Evolutionary conservation across 2,329 filamentous ascomycete genomes (phyloP), one percentile per base, ranked within the genome.

Genomic region (Trichophyton benhamiae): DNA sequence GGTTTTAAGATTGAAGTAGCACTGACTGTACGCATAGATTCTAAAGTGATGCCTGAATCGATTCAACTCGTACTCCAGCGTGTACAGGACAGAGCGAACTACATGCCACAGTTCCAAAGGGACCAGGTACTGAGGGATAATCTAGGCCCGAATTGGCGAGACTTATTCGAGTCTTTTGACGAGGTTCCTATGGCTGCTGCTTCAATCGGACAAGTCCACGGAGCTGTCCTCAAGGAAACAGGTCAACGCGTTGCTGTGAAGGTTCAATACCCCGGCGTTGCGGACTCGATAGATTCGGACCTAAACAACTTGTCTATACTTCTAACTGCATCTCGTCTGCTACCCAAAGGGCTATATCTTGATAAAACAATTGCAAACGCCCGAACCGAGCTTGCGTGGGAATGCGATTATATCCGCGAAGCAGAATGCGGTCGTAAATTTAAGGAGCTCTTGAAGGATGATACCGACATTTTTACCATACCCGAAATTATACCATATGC

Each of bases 281-380:
- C 92, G 17, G 87, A 89, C 72, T 97, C 91, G 3, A 99, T 99
- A 72, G 91, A 96, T 74, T 96, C 92, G 0, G 94, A 99, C 69
- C 82, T 99, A 1, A 95, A 90, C 75, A 99, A 99, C 69, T 82
- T 99, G 36, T 89, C 88, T 7, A 82, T 99, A 61, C 85, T 99
- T 1, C 83, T 99, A 11, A 94, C 89, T 4, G 94, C 94, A 27
- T 95, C 91, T 3, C 86, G 89, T 62, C 83, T 99, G 27, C 81
- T 99, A 0, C 95, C 94, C 0, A 91, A 88, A 70, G 94, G 94
- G 0, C 80, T 99, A 0, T 99, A 94, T 70, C 85, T 99, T 6
- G 88, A 99, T 76, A 96, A 95, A 74, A 99, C 94, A 0, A 97
- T 99, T 66, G 91, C 89, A 66, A 99, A 99, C 71, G 92, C 94